Percentiles rank a stretch among this genome's conserved stretches.
Conservation (phyloP, 768 basidiomycete genomes). For the Myochromella boudieri region DNA sequence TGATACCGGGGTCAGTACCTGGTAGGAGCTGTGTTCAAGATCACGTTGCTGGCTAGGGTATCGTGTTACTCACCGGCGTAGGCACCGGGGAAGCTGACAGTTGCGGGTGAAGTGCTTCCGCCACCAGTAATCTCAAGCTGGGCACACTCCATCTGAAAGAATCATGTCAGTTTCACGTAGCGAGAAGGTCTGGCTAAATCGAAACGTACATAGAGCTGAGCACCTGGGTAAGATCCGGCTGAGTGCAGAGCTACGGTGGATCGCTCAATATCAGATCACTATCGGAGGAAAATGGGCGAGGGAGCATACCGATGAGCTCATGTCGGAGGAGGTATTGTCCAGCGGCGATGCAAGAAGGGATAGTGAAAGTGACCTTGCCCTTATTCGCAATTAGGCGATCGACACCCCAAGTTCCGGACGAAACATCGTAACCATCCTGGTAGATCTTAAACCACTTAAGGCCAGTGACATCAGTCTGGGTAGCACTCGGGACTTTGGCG, state of each 20-base stretch:
- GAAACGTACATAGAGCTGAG: constrained; percentile 51
- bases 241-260: constrained; percentile 41
- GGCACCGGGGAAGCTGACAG: constrained; percentile 47
- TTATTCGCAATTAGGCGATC: constrained; percentile 46
- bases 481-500: constrained; percentile 45
- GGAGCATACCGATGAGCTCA: constrained; percentile 47
- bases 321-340: constrained; percentile 50
- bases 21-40: too few relatives aligned
- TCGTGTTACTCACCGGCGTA: too few relatives aligned
- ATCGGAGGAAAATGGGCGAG: not conserved
- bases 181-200: not conserved
- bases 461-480: constrained; percentile 45
- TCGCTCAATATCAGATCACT: too few relatives aligned
- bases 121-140: constrained; percentile 47
- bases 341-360: constrained; percentile 44
- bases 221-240: constrained; percentile 48
- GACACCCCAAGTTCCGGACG: constrained; percentile 41
- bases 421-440: constrained; percentile 38
- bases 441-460: constrained; percentile 57
- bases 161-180: not conserved
- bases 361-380: constrained; percentile 47
- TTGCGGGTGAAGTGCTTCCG: constrained; percentile 39
- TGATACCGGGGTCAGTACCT: constrained; percentile 47
- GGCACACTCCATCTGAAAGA: constrained; percentile 44
- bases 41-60: too few relatives aligned